phyloP scores from a whole-genome alignment of 805 yeast species.

The Metschnikowia santaceciliae region DNA sequence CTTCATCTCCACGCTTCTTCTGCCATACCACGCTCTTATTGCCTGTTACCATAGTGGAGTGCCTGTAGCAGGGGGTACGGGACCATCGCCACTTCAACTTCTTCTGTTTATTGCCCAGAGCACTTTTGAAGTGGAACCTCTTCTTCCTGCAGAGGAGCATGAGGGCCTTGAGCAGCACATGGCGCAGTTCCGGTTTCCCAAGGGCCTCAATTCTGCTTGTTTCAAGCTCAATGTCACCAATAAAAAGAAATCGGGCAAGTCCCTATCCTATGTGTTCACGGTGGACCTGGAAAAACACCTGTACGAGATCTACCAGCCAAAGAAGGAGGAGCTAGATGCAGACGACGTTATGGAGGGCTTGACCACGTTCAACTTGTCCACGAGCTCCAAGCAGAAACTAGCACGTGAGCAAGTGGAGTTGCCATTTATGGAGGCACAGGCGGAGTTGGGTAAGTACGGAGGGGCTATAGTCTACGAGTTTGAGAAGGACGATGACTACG shows the following conservation, averaged over 20 bases:
- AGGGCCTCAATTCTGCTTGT: constrained; percentile 41
- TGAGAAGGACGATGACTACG: constrained; percentile 96
- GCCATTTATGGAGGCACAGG: constrained; percentile 90
- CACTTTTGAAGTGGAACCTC: constrained; percentile 59
- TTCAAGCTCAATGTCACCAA: constrained; percentile 56
- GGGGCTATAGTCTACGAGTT: constrained; percentile 96
- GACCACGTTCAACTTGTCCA: constrained; percentile 83
- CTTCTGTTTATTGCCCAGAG: constrained; percentile 72
- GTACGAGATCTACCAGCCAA: constrained; percentile 27
- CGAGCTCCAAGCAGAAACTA: constrained; percentile 66
- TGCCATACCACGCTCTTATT: constrained; percentile 28
- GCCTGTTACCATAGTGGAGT: constrained; percentile 36
- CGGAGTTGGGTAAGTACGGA: constrained; percentile 53
- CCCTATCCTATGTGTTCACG: constrained; percentile 51
- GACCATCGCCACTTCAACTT: constrained; percentile 52
- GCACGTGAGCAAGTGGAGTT: constrained; percentile 84
- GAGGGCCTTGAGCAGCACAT: constrained; percentile 44
- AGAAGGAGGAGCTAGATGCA: constrained; percentile 34
- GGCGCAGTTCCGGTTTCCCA: constrained; percentile 43
- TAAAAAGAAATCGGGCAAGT: constrained; percentile 82
- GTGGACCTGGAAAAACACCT: constrained; percentile 49
- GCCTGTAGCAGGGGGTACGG: constrained; percentile 32
- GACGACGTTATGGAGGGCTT: constrained; percentile 60
- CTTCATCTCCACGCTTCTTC: constrained; percentile 46
- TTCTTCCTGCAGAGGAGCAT: constrained; percentile 23